These are phyloP conservation scores for Celoporthe dispersa DNA, from an alignment of 2,329 filamentous ascomycete species.

Conservation along the genomic window DNA sequence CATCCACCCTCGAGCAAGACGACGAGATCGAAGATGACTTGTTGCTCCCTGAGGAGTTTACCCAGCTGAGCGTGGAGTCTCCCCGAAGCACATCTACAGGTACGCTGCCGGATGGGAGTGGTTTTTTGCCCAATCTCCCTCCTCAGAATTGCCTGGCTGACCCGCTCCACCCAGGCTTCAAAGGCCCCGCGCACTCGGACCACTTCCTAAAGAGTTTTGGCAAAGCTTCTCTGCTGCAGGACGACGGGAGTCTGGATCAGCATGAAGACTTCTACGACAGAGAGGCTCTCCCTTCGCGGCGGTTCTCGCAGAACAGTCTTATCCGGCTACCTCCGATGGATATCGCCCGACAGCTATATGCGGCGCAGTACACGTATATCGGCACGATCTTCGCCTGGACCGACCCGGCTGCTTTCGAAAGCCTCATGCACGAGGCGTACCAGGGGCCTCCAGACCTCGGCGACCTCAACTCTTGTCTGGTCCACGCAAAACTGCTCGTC, in stretches of 20 bases:
- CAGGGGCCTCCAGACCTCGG: constrained; percentile 45
- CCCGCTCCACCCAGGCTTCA: constrained; percentile 35
- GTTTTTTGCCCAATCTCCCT: neutral
- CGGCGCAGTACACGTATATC: constrained; percentile 59
- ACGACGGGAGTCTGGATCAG: constrained; percentile 40
- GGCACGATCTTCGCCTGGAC: constrained; percentile 61
- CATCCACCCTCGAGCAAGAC: neutral
- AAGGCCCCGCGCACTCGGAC: constrained; percentile 45
- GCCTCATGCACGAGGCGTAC: constrained; percentile 49
- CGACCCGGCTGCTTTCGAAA: constrained; percentile 51
- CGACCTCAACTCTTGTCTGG: constrained; percentile 52
- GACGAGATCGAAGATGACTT: constrained; percentile 39
- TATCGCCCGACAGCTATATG: constrained; percentile 54
- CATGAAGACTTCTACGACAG: constrained; percentile 42
- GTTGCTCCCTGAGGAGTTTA: constrained; percentile 42
- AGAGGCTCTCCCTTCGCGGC: constrained; percentile 40
- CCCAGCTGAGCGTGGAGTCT: constrained; percentile 40
- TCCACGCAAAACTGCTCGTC: constrained; percentile 55
- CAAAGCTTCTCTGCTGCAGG: constrained; percentile 41
- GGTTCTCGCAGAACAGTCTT: constrained; percentile 33
- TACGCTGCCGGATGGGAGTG: neutral
- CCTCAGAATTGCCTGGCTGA: neutral
- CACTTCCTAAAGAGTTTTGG: constrained; percentile 44
- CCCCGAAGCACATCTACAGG: constrained; percentile 27
- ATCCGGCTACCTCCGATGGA: constrained; percentile 53